phyloP scores from a whole-genome alignment of 78 protist genomes.

The Dictyostelium citrinum region DNA sequence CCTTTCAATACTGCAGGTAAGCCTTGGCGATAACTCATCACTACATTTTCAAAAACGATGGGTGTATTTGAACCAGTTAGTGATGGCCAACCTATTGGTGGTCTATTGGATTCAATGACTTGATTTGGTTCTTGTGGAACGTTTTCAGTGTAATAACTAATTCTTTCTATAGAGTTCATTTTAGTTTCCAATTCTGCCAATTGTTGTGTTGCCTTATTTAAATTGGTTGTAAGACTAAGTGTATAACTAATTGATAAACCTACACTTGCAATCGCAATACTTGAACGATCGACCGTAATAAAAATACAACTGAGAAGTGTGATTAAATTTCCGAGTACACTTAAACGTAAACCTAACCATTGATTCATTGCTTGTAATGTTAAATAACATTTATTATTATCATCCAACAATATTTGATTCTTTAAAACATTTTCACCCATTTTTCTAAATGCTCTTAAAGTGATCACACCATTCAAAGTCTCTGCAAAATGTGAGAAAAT shows the following conservation, averaged over 20 bases:
- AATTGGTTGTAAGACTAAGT: constrained; percentile 12
- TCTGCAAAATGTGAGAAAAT: constrained; percentile 83
- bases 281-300: background rate
- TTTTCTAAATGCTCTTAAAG: constrained; percentile 55
- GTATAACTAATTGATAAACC: constrained; percentile 79
- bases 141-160: constrained; percentile 27
- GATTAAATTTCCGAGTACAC: constrained; percentile 69
- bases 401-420: background rate
- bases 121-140: constrained; percentile 36
- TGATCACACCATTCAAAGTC: constrained; percentile 75
- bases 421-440: background rate
- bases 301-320: constrained; percentile 60
- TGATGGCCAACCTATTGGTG: constrained; percentile 60
- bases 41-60: constrained; percentile 68
- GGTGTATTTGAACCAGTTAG: background rate
- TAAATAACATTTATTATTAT: background rate
- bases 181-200: constrained; percentile 63
- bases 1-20: constrained; percentile 77
- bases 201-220: constrained; percentile 39
- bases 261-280: constrained; percentile 51
- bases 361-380: constrained; percentile 32
- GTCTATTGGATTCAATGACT: constrained; percentile 10
- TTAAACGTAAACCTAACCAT: constrained; percentile 90
- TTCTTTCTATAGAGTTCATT: constrained; percentile 81
- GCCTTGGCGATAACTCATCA: constrained; percentile 82